Base-by-base conservation (phyloP, 148 eudicot species). In the Chenopodium quinoa region DNA sequence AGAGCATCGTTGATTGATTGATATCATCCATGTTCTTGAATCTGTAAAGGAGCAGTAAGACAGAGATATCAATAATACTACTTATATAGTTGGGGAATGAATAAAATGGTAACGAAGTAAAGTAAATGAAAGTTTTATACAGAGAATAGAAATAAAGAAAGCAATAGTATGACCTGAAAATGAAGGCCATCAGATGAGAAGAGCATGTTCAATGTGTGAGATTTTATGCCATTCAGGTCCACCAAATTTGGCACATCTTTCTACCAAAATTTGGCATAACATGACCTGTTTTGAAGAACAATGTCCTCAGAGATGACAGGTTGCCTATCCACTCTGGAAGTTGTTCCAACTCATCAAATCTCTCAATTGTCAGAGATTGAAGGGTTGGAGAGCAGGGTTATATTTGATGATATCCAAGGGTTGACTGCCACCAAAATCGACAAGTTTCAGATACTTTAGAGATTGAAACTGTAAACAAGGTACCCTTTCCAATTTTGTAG, bases 271-370 rank as follows among this genome's bases (percentile, higher is more conserved):
- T 1, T 75, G 81, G 63, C 65, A 12, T 31, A 17, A 23, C 23
- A 78, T 14, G 22, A 31, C 52, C 47, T 50, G 22, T 32, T 69
- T 34, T 20, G 81, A 69, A 67, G 81, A 0, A 0, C 64, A 78
- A 20, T 3, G 11, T 4, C 29, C 32, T 13, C 29, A 79, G 81
- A 52, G 50, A 79, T 25, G 65, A 50, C 2, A 79, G 11, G 10
- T 32, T 32, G 63, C 75, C 63, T 54, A 79, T 79, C 81, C 81
- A 79, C 16, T 79, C 81, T 1, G 81, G 75, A 70, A 79, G 14
- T 32, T 4, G 5, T 79, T 79, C 66, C 31, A 79, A 11, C 6
- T 69, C 66, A 34, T 52, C 11, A 29, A 79, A 80, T 4, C 31
- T 0, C 19, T 6, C 0, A 12, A 80, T 73, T 0, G 0, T 0